Evolutionary conservation across 768 basidiomycete species (phyloP).

Genomic region (Collybia mongolica): DNA sequence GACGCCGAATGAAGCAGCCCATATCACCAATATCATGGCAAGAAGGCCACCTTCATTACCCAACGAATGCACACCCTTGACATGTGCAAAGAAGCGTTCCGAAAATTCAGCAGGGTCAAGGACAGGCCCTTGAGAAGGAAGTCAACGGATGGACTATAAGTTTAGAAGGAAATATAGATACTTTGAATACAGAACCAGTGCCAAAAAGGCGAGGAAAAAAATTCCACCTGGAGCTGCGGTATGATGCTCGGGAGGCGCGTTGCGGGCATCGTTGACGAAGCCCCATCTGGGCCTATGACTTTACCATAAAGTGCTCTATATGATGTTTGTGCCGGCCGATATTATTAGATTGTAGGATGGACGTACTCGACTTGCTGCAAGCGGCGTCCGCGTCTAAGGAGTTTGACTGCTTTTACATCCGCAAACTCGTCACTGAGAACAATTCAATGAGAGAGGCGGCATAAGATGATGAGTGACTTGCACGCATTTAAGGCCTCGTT

Average conservation of each 20-base stretch:
- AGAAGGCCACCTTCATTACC: conserved; percentile 76
- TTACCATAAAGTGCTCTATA: conserved; percentile 79
- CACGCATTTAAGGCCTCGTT: conserved; percentile 93
- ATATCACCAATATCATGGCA: conserved; percentile 77
- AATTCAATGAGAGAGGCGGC: conserved; percentile 4
- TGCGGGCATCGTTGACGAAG: conserved; percentile 28
- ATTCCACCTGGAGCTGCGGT: conserved; percentile 71
- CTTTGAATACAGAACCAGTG: conserved; percentile 82
- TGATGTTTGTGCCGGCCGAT: conserved; percentile 7
- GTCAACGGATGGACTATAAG: background rate
- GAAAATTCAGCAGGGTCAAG: conserved; percentile 81
- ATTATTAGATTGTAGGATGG: background rate
- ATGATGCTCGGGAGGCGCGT: conserved; percentile 54
- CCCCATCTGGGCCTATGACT: conserved; percentile 42
- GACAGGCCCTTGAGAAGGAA: conserved; percentile 64
- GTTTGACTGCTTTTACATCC: conserved; percentile 86
- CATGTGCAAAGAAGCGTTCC: conserved; percentile 66
- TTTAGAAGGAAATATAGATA: conserved; percentile 27
- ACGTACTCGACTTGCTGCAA: conserved; percentile 84
- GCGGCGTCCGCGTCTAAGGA: conserved; percentile 74
- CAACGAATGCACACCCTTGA: conserved; percentile 59
- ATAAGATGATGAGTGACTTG: conserved; percentile 39
- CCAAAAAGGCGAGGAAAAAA: conserved; percentile 87
- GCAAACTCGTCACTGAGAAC: conserved; percentile 81
- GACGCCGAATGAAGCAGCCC: conserved; percentile 89